Evolutionary conservation across 2,329 filamentous ascomycete genomes (phyloP), one percentile per base, ranked within the genome.

Genomic region (Tolypocladium amazonense): DNA sequence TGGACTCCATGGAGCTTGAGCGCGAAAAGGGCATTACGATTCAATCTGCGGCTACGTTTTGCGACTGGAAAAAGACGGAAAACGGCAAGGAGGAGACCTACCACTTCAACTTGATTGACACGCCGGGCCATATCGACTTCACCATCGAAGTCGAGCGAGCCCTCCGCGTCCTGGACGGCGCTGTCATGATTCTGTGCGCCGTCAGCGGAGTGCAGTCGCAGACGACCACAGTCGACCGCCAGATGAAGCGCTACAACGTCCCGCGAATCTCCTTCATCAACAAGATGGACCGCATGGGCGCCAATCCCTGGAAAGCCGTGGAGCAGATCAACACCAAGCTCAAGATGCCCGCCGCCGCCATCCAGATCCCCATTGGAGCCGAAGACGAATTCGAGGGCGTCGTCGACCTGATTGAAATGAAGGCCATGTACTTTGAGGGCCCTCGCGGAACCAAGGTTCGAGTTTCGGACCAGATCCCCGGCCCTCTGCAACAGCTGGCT

Each of bases 1-100:
- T 99, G 94, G 94, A 99, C 79, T 97, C 92, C 33, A 99, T 99
- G 94, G 94, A 99, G 68, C 81, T 99, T 66, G 94, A 99, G 78
- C 84, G 94, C 75, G 94, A 97, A 75, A 96, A 97, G 80, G 94
- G 94, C 69, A 99, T 99, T 73, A 99, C 94, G 60, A 99, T 99
- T 70, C 93, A 99, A 75, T 97, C 93, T 66, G 94, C 94, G 14
- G 94, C 94, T 30, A 99, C 94, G 0, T 99, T 96, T 74, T 96
- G 91, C 75, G 92, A 99, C 76, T 99, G 94, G 94, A 78, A 88
- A 65, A 97, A 96, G 80, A 87, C 85, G 74, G 87, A 90, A 68
- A 78, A 93, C 64, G 89, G 89, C 65, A 84, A 89, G 71, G 91
- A 97, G 58, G 87, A 96, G 75, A 91, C 87, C 67, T 99, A 96